These are phyloP conservation scores for Tetrastigma voinierianum DNA, from an alignment of 164 flowering plant species.

Conservation along the genomic window DNA sequence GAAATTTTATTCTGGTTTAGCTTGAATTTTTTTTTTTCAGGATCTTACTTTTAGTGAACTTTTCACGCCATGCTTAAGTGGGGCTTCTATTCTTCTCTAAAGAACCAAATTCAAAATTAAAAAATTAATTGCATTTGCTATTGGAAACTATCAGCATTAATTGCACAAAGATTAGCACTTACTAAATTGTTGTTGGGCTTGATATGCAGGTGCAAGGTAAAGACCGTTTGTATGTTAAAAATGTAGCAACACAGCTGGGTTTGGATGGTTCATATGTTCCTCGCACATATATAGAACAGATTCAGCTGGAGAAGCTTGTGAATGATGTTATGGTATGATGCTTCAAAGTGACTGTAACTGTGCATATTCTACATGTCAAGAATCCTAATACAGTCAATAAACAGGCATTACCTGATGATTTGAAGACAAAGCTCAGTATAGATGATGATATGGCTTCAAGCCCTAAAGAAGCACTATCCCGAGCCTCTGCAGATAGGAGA, in stretches of 20 bases:
- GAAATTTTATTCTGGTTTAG: too few species aligned
- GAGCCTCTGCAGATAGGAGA: conserved; percentile 78
- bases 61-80: too few species aligned
- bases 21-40: too few species aligned
- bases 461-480: conserved; percentile 81
- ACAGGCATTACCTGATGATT: conserved; percentile 93
- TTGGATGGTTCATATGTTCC: conserved; percentile 91
- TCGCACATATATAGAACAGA: conserved; percentile 94
- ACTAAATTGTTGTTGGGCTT: conserved; percentile 17
- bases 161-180: background rate
- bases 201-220: conserved; percentile 83
- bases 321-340: conserved; percentile 88
- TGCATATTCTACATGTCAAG: conserved; percentile 2
- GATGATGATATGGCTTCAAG: conserved; percentile 82
- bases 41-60: background rate
- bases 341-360: conserved; percentile 1
- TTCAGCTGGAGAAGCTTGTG: conserved; percentile 94
- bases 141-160: background rate
- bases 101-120: background rate
- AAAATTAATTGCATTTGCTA: background rate
- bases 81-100: background rate
- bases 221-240: conserved; percentile 68
- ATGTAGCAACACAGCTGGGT: conserved; percentile 72
- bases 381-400: conserved; percentile 18
- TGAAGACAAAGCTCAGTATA: conserved; percentile 88